Conservation (phyloP, 768 basidiomycete species). For the Lactifluus piperatus region DNA sequence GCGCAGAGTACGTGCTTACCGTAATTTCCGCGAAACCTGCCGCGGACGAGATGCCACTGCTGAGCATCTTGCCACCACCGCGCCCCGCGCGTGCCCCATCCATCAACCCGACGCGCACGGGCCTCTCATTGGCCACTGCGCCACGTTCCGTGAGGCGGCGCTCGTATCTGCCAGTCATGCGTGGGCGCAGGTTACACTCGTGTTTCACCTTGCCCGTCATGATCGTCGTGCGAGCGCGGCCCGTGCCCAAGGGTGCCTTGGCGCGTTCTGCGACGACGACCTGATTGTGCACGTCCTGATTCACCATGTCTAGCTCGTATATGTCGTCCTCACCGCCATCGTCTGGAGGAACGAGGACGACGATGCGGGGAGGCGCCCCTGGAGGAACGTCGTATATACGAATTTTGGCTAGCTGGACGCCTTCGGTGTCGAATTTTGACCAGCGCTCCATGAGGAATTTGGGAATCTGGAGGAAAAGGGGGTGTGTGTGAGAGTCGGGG, state of each 20-base stretch:
- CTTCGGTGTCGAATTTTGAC: slow-evolving; percentile 65
- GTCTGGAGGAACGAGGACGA: slow-evolving; percentile 58
- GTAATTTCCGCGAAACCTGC: slow-evolving; percentile 55
- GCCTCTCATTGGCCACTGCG: slow-evolving; percentile 55
- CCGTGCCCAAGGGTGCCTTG: slow-evolving; percentile 44
- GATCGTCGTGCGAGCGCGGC: slow-evolving; percentile 65
- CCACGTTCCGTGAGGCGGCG: slow-evolving; percentile 65
- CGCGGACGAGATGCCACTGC: slow-evolving; percentile 62
- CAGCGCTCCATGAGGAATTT: slow-evolving; percentile 82
- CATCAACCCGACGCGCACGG: slow-evolving; percentile 61
- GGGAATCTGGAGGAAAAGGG: slow-evolving; percentile 50
- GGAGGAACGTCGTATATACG: slow-evolving; percentile 52
- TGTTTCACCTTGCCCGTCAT: slow-evolving; percentile 75
- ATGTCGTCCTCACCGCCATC: slow-evolving; percentile 44
- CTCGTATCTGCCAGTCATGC: slow-evolving; percentile 58
- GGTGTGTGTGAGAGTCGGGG: background rate
- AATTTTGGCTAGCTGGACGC: slow-evolving; percentile 75
- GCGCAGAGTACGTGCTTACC: slow-evolving; percentile 34
- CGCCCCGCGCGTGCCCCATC: slow-evolving; percentile 65
- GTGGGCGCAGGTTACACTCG: slow-evolving; percentile 65
- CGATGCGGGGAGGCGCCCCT: slow-evolving; percentile 46
- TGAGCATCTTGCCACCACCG: slow-evolving; percentile 69
- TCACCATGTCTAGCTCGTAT: slow-evolving; percentile 86
- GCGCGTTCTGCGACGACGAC: slow-evolving; percentile 78
- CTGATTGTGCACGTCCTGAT: slow-evolving; percentile 77